A percentile compares a stretch with the other conserved stretches of the same genome.
These are phyloP conservation scores for Hericium alpestre DNA, from an alignment of 768 basidiomycete genomes.

Conservation along the genomic window DNA sequence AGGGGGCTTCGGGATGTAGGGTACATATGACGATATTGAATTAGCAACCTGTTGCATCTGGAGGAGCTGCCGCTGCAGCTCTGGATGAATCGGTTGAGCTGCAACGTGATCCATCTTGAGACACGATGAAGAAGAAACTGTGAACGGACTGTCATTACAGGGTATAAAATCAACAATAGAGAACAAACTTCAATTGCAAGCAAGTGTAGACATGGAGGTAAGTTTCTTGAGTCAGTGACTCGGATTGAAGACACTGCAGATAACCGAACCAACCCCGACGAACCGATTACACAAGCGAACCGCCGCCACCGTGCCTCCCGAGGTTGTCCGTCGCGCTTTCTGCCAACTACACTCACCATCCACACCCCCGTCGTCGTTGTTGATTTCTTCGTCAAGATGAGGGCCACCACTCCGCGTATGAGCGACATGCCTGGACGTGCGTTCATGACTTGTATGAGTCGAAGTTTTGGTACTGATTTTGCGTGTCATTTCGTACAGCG, in stretches of 20 bases:
- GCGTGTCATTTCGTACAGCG: slow-evolving; percentile 29
- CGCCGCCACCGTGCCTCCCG: neutral
- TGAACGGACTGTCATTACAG: no score
- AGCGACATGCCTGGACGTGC: slow-evolving; percentile 76
- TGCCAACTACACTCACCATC: neutral
- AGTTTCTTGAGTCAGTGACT: no score
- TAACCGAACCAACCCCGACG: neutral
- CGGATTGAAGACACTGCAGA: neutral
- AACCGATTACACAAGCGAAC: neutral
- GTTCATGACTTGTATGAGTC: slow-evolving; percentile 20
- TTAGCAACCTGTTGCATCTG: slow-evolving; percentile 17
- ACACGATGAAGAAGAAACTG: neutral
- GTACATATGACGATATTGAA: slow-evolving; percentile 19
- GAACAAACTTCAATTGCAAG: no score
- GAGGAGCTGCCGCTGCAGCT: slow-evolving; percentile 15
- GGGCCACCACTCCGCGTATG: slow-evolving; percentile 31
- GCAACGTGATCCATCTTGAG: neutral
- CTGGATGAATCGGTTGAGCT: slow-evolving; percentile 12
- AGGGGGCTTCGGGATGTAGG: slow-evolving; percentile 17
- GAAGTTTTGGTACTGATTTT: neutral
- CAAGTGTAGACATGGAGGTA: neutral
- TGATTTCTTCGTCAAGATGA: slow-evolving; percentile 5
- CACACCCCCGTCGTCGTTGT: slow-evolving; percentile 1
- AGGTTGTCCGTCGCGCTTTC: slow-evolving; percentile 7
- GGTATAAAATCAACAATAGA: no score